Conservation (phyloP, 169 alveolate genomes). For the Cryptosporidium bovis region DNA sequence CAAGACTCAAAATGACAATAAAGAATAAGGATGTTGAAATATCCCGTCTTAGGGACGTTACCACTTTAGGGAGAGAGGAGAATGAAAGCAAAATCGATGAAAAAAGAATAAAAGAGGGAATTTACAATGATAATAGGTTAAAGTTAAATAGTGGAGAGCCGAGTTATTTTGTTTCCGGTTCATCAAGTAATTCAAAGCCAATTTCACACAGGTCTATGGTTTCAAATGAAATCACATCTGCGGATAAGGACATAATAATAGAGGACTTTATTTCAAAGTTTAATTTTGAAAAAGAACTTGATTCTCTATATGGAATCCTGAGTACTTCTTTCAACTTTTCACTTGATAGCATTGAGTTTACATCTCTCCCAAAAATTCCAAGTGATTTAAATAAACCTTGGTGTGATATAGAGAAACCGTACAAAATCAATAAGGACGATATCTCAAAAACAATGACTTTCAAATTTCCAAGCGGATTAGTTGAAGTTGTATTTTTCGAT, state of each 20-base stretch:
- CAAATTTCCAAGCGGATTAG: conserved; percentile 61
- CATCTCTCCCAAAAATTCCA: conserved; percentile 43
- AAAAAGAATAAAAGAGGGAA: not conserved
- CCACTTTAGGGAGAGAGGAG: conserved; percentile 6
- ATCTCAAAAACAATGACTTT: conserved; percentile 31
- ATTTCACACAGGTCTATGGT: conserved; percentile 37
- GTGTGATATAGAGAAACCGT: conserved; percentile 71
- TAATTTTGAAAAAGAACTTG: conserved; percentile 67
- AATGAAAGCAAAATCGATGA: conserved; percentile 2
- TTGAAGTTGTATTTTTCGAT: conserved; percentile 50
- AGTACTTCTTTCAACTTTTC: conserved; percentile 44
- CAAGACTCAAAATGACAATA: conserved; percentile 49
- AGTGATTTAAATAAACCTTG: conserved; percentile 24
- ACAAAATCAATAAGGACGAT: conserved; percentile 23
- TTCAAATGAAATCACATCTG: conserved; percentile 11
- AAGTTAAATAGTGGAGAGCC: not conserved
- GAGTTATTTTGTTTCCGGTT: not conserved
- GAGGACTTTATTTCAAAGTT: conserved; percentile 9
- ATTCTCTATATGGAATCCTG: conserved; percentile 38
- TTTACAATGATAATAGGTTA: not conserved
- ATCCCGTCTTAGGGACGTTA: conserved; percentile 34
- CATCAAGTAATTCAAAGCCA: conserved; percentile 23
- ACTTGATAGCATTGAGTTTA: conserved; percentile 13
- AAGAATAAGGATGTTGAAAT: conserved; percentile 58
- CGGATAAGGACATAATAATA: conserved; percentile 12